Percentiles rank a stretch among this genome's conserved stretches.
Evolutionary conservation across 306 rosid species (phyloP).

Genomic region (Pyrus communis): DNA sequence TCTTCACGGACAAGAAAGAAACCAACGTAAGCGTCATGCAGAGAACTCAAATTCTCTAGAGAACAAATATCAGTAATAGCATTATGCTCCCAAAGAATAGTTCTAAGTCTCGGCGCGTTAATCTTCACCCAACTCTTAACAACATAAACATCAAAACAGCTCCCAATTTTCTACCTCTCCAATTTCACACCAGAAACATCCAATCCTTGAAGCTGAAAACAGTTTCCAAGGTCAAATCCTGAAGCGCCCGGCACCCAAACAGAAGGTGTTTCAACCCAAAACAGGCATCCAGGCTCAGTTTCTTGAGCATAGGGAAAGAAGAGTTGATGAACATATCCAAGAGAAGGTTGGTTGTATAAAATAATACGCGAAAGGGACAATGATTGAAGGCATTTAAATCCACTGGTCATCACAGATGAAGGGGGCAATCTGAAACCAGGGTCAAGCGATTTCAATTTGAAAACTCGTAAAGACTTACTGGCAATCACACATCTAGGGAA

Average conservation of each 20-base stretch:
- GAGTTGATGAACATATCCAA: slow-evolving; percentile 53
- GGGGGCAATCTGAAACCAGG: slow-evolving; percentile 74
- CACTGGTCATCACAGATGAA: slow-evolving; percentile 39
- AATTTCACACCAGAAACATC: slow-evolving; percentile 40
- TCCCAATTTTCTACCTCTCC: slow-evolving; percentile 23
- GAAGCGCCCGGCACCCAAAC: slow-evolving; percentile 39
- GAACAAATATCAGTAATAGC: slow-evolving; percentile 28
- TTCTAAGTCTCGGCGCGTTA: slow-evolving; percentile 35
- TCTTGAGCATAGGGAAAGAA: slow-evolving; percentile 49
- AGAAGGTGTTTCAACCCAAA: slow-evolving; percentile 37
- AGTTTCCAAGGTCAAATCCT: slow-evolving; percentile 46
- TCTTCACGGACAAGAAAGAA: slow-evolving; percentile 28
- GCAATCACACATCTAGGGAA: slow-evolving; percentile 58
- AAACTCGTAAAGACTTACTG: slow-evolving; percentile 36
- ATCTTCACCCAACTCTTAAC: slow-evolving; percentile 47
- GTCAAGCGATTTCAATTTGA: slow-evolving; percentile 37
- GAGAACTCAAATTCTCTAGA: slow-evolving; percentile 26
- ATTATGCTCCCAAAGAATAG: slow-evolving; percentile 48
- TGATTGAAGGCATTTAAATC: slow-evolving; percentile 42
- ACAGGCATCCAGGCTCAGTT: slow-evolving; percentile 41
- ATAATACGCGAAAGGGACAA: slow-evolving; percentile 40
- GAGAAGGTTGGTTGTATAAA: slow-evolving; percentile 37
- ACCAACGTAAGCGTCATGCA: slow-evolving; percentile 49
- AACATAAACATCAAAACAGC: slow-evolving; percentile 44
- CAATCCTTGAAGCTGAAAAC: slow-evolving; percentile 44